phyloP scores from a whole-genome alignment of 192 early-diverging fungal species.

The Coemansia asiatica region DNA sequence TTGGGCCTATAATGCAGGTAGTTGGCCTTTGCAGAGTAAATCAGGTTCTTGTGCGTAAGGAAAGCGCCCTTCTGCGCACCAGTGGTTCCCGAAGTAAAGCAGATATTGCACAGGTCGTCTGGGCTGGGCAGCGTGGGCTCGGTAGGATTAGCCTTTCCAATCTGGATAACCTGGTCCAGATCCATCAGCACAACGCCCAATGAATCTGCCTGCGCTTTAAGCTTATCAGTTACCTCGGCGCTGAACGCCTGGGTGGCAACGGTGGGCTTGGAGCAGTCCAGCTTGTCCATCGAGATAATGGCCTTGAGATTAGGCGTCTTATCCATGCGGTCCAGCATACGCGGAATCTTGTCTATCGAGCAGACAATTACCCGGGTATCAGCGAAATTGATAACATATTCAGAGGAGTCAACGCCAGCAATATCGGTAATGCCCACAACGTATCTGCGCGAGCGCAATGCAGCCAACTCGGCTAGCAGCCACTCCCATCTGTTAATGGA shows the following conservation, averaged over 20 bases:
- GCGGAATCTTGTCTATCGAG: conserved; percentile 66
- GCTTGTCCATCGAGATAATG: conserved; percentile 74
- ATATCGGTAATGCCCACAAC: conserved; percentile 78
- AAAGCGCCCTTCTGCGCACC: conserved; percentile 67
- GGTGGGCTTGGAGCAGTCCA: conserved; percentile 27
- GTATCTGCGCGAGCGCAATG: conserved; percentile 59
- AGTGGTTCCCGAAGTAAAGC: conserved; percentile 80
- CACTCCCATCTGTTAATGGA: conserved; percentile 73
- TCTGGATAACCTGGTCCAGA: conserved; percentile 57
- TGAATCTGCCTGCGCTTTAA: conserved; percentile 61
- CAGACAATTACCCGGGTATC: conserved; percentile 66
- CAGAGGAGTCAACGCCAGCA: conserved; percentile 67
- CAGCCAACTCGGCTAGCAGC: conserved; percentile 64
- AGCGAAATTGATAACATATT: conserved; percentile 76
- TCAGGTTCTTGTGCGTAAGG: conserved; percentile 59
- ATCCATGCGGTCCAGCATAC: conserved; percentile 59
- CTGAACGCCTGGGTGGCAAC: conserved; percentile 23
- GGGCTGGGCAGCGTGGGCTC: conserved; percentile 57
- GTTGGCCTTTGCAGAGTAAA: conserved; percentile 1
- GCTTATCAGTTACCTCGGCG: conserved; percentile 15
- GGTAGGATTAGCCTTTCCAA: conserved; percentile 58
- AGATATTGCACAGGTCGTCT: conserved; percentile 62
- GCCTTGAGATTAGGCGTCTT: conserved; percentile 64
- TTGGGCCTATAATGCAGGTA: neutral
- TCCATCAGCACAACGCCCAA: conserved; percentile 60